Evolutionary conservation across 2,329 filamentous ascomycete species (phyloP).

Genomic region (Hyphodiscus sp.): DNA sequence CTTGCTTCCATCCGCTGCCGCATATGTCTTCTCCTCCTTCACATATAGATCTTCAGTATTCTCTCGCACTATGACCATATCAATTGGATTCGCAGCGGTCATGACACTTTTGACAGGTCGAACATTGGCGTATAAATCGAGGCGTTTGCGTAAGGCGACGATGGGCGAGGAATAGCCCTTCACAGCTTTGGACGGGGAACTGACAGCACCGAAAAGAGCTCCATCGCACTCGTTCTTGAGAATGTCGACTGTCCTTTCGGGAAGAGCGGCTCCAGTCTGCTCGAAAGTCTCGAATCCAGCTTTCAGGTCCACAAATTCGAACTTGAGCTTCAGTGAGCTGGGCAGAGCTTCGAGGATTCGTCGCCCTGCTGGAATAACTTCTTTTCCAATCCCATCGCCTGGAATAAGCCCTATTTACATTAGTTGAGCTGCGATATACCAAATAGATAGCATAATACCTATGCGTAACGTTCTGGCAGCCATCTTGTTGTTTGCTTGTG

Average conservation of each 20-base stretch:
- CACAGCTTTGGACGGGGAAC: slow-evolving; percentile 81
- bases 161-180: slow-evolving; percentile 87
- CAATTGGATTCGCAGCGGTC: slow-evolving; percentile 55
- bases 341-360: slow-evolving; percentile 89
- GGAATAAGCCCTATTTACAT: slow-evolving; percentile 75
- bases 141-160: slow-evolving; percentile 88
- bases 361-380: slow-evolving; percentile 93
- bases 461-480: slow-evolving; percentile 61
- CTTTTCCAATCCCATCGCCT: slow-evolving; percentile 95
- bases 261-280: slow-evolving; percentile 78
- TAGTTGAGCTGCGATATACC: slow-evolving; percentile 1
- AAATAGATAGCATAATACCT: slow-evolving; percentile 40
- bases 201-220: slow-evolving; percentile 92
- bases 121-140: slow-evolving; percentile 96
- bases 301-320: slow-evolving; percentile 88
- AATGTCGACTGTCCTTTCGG: slow-evolving; percentile 84
- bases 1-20: slow-evolving; percentile 63
- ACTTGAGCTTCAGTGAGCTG: slow-evolving; percentile 82
- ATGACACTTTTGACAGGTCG: slow-evolving; percentile 83
- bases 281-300: slow-evolving; percentile 94
- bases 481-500: slow-evolving; percentile 36
- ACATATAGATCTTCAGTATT: slow-evolving; percentile 95
- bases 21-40: slow-evolving; percentile 84
- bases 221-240: slow-evolving; percentile 89
- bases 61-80: slow-evolving; percentile 96